Conservation (phyloP, 345 rosid genomes). For the Lenwebbia sp. region DNA sequence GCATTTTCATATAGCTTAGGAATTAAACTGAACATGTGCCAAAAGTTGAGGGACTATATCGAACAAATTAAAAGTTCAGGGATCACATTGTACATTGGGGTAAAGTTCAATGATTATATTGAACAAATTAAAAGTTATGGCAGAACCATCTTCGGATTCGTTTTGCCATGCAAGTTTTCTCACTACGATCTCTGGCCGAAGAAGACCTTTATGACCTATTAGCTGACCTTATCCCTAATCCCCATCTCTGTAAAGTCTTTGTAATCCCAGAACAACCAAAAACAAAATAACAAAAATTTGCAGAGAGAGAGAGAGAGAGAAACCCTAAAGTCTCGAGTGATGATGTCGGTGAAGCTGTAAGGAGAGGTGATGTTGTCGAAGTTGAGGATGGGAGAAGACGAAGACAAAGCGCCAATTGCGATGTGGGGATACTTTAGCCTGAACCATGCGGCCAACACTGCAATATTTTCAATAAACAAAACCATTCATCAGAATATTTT, state of each 20-base stretch:
- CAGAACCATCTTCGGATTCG: neutral
- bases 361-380: constrained; percentile 59
- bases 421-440: constrained; percentile 77
- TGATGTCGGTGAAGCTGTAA: constrained; percentile 64
- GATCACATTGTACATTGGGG: too few species aligned
- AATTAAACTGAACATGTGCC: too few species aligned
- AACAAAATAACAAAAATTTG: neutral
- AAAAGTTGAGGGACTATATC: too few species aligned
- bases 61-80: too few species aligned
- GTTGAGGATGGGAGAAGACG: constrained; percentile 68
- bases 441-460: constrained; percentile 92
- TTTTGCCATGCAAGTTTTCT: neutral
- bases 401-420: constrained; percentile 67
- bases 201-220: neutral
- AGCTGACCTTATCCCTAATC: neutral
- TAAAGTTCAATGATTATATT: too few species aligned
- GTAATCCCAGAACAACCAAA: neutral
- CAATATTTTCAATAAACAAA: neutral
- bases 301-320: neutral
- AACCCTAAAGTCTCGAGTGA: constrained; percentile 66
- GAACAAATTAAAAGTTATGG: too few species aligned
- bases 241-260: neutral
- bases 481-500: neutral
- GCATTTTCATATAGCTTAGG: too few species aligned
- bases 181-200: neutral